Base-by-base conservation (phyloP, 192 early-diverging fungal species). In the Diversispora eburnea region DNA sequence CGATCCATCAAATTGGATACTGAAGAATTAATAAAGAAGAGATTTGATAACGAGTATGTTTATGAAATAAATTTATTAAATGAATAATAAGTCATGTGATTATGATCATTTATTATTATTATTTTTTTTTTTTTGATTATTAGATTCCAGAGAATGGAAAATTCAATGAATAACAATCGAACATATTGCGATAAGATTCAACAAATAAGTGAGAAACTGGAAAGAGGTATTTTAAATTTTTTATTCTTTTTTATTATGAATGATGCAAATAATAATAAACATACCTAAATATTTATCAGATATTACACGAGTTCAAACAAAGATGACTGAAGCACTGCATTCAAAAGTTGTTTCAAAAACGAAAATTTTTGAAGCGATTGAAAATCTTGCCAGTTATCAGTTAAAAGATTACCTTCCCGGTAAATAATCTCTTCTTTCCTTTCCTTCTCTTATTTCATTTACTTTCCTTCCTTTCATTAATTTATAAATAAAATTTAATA, bases 351-450 rank as follows among this genome's bases (percentile, higher is more conserved):
- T 66, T 72, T 42, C 48, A 47, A 52, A 67, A 56, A 78, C 76
- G 5, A 76, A 79, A 8, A 77, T 76, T 3, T 60, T 84, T 2
- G 84, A 87, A 52, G 77, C 84, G n/a, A 67, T 87, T 33, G 75
- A 78, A 5, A 78, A 80, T 45, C 74, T 87, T 17, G 84, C 84
- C 0, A 70, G 77, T 0, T 78, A 84, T 39, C 83, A 87, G 54
- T 60, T 64, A 1, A 70, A 60, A 4, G 86, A 87, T 8, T 85
- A 85, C 71, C 39, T 82, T 1, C 74, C 81, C 25, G 73, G 73
- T 61, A 54, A 17, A 20, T 19, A 59, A 55, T 74, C 12, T 56
- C 13, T 33, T 13, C 19, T 9, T 56, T 13, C 5, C 3, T 19
- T 8, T n/a, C 43, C 7, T 33, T 43, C 19, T 12, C 17, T 15